These are phyloP conservation scores for Xerocomellus chrysenteron DNA, from an alignment of 768 basidiomycete genomes.

Conservation along the genomic window DNA sequence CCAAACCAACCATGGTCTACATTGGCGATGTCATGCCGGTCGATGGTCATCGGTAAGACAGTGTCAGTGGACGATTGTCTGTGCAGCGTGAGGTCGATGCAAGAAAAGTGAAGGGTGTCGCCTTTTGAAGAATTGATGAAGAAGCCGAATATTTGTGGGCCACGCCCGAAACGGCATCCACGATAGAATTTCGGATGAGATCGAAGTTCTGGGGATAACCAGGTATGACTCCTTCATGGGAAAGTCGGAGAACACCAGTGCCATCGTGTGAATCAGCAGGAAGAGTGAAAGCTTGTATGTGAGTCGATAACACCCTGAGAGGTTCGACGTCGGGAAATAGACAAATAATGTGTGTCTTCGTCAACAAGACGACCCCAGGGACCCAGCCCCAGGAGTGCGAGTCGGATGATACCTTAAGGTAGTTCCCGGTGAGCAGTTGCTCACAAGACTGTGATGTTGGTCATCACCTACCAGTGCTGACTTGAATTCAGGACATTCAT, in stretches of 20 bases:
- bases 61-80: not conserved
- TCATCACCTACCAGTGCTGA: not conserved
- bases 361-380: not conserved
- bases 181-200: slow-evolving; percentile 2
- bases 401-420: not conserved
- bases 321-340: not conserved
- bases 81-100: not conserved
- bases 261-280: not conserved
- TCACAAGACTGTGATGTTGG: not conserved
- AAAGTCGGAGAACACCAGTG: not conserved
- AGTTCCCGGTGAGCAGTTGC: not conserved
- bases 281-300: not conserved
- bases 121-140: not conserved
- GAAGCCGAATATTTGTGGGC: not conserved
- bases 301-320: not conserved
- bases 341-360: not conserved
- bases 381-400: not conserved
- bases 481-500: not conserved
- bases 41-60: not conserved
- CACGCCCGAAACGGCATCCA: not conserved
- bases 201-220: not conserved
- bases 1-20: not conserved
- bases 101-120: not conserved
- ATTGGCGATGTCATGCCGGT: not conserved
- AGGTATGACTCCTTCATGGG: not conserved